A percentile compares a stretch with the other conserved stretches of the same genome.
Evolutionary conservation across 768 basidiomycete species (phyloP).

Genomic region (Pisolithus tinctorius): DNA sequence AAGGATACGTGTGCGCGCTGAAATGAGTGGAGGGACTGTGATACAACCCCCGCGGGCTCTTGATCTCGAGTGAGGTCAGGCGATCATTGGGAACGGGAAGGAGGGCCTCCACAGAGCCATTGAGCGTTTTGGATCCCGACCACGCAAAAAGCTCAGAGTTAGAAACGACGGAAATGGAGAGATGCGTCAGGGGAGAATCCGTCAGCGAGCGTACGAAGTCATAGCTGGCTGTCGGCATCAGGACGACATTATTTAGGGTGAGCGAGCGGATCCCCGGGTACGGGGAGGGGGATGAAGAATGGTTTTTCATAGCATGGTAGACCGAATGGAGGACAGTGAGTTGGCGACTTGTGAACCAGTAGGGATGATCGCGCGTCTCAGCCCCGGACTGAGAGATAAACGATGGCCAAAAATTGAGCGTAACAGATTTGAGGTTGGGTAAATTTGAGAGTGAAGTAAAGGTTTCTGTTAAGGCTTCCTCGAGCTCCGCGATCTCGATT

Average conservation of each 20-base stretch:
- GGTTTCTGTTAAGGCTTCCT: conserved; percentile 22
- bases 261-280: conserved; percentile 14
- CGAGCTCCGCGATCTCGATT: conserved; percentile 26
- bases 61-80: conserved; percentile 17
- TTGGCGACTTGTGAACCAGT: conserved; percentile 27
- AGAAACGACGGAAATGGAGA: conserved; percentile 25
- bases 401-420: conserved; percentile 26
- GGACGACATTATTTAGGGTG: conserved; percentile 18
- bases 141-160: conserved; percentile 23
- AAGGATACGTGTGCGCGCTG: conserved; percentile 15
- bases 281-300: conserved; percentile 2
- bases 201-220: conserved; percentile 21
- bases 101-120: conserved; percentile 19
- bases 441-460: conserved; percentile 16
- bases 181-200: conserved; percentile 22
- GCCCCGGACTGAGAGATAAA: conserved; percentile 17
- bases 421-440: conserved; percentile 14
- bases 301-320: conserved; percentile 14
- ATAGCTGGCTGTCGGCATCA: conserved; percentile 20
- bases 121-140: conserved; percentile 26
- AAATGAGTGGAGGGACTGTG: conserved; percentile 21
- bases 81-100: conserved; percentile 15
- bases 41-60: conserved; percentile 24
- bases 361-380: conserved; percentile 23
- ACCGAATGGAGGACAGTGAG: conserved; percentile 17